These are phyloP conservation scores for Phytophthora pistaciae DNA, from an alignment of 352 stramenopile species.

Conservation along the genomic window DNA sequence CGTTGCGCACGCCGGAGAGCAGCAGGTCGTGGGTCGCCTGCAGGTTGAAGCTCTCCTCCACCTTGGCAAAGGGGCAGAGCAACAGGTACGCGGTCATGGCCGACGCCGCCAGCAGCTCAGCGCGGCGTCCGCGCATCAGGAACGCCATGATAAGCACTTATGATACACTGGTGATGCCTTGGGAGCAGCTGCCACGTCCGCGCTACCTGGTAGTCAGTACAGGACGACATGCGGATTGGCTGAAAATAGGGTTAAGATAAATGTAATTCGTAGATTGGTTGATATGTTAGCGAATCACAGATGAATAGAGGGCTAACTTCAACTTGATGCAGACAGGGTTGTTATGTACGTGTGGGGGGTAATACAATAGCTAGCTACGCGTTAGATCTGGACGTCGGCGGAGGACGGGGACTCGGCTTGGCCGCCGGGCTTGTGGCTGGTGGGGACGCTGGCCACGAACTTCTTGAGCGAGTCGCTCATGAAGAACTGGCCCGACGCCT, in stretches of 20 bases:
- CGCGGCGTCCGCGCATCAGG: conserved; percentile 39
- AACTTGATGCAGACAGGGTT: not conserved
- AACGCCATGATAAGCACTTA: conserved; percentile 5
- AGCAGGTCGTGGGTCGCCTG: conserved; percentile 98
- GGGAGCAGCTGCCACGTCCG: not conserved
- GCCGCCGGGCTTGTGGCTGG: not conserved
- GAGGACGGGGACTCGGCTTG: not conserved
- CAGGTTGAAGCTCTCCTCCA: conserved; percentile 99
- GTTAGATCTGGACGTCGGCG: conserved; percentile 12
- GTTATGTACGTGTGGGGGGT: not conserved
- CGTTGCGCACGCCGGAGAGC: conserved; percentile 56
- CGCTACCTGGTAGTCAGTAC: not conserved
- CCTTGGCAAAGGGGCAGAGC: conserved; percentile 86
- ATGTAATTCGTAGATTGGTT: not conserved
- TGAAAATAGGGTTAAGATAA: no score
- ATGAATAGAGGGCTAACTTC: conserved; percentile 6
- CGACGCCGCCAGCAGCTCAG: conserved; percentile 50
- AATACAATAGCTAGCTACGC: not conserved
- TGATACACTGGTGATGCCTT: not conserved
- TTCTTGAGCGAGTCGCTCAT: conserved; percentile 81
- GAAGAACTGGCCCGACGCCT: conserved; percentile 71
- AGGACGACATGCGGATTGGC: not conserved
- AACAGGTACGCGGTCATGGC: conserved; percentile 55
- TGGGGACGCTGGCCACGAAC: conserved; percentile 73
- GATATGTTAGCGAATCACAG: not conserved